Conservation (phyloP, 805 yeast species). For the Candida anglica region DNA sequence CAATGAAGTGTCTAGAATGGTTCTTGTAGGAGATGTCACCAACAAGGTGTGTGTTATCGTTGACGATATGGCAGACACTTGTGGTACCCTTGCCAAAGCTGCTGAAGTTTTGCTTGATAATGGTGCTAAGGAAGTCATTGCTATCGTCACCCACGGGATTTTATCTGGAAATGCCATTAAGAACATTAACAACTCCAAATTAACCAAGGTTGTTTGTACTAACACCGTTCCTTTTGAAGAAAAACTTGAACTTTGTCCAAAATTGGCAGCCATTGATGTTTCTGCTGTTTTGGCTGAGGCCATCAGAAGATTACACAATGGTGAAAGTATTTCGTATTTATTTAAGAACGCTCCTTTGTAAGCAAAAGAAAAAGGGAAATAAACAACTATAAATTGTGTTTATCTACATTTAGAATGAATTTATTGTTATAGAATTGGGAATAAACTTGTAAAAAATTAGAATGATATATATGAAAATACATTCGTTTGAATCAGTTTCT, state of each 20-base stretch:
- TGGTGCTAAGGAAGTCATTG: constrained; percentile 69
- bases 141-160: constrained; percentile 81
- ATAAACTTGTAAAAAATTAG: neutral
- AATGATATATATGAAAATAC: neutral
- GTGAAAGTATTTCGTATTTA: constrained; percentile 78
- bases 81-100: constrained; percentile 82
- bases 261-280: constrained; percentile 65
- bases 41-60: constrained; percentile 73
- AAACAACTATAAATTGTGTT: too few relatives aligned
- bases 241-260: constrained; percentile 54
- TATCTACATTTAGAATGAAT: too few relatives aligned
- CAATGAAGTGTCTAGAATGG: constrained; percentile 81
- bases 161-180: constrained; percentile 70
- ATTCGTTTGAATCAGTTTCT: too few relatives aligned
- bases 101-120: constrained; percentile 69
- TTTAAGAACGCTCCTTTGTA: constrained; percentile 64
- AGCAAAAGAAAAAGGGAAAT: neutral
- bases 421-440: neutral
- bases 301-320: constrained; percentile 79
- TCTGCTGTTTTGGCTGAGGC: constrained; percentile 77
- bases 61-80: constrained; percentile 89
- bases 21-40: constrained; percentile 78
- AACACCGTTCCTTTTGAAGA: constrained; percentile 77
- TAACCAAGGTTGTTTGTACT: constrained; percentile 71
- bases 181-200: constrained; percentile 63